A percentile compares a stretch with the other conserved stretches of the same genome.
Conservation (phyloP, 306 rosid species). For the Citrullus colocynthis region DNA sequence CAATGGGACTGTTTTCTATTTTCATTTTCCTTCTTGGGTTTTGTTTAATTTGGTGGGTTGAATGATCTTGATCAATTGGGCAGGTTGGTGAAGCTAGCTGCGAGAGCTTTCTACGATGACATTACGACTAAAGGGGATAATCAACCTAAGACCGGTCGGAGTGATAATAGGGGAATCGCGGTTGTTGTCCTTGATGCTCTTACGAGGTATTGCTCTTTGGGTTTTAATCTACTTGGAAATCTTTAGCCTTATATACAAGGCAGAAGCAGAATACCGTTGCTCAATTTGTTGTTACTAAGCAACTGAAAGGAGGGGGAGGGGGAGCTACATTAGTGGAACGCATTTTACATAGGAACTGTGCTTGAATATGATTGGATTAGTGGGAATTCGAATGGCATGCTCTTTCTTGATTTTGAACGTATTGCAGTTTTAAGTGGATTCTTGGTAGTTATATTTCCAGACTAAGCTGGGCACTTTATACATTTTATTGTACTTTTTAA, state of each 20-base stretch:
- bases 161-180: constrained; percentile 93
- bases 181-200: constrained; percentile 99
- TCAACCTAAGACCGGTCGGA: constrained; percentile 79
- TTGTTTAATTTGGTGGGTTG: not conserved
- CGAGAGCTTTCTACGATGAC: constrained; percentile 91
- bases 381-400: not conserved
- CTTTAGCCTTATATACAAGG: not conserved
- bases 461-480: not conserved
- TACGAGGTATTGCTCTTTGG: constrained; percentile 41
- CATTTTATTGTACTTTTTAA: too few species aligned
- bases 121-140: constrained; percentile 73
- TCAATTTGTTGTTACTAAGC: not conserved
- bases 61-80: constrained; percentile 1
- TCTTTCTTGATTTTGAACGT: not conserved
- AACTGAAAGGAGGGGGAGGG: not conserved
- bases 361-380: not conserved
- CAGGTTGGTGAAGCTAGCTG: constrained; percentile 83
- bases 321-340: not conserved
- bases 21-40: not conserved
- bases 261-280: not conserved
- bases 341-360: not conserved
- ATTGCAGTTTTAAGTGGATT: not conserved
- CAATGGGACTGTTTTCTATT: not conserved
- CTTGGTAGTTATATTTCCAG: not conserved
- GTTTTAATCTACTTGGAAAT: not conserved